Evolutionary conservation across 768 basidiomycete species (phyloP), one percentile per base, ranked within the genome.

Genomic region (Pleurotus eryngii): DNA sequence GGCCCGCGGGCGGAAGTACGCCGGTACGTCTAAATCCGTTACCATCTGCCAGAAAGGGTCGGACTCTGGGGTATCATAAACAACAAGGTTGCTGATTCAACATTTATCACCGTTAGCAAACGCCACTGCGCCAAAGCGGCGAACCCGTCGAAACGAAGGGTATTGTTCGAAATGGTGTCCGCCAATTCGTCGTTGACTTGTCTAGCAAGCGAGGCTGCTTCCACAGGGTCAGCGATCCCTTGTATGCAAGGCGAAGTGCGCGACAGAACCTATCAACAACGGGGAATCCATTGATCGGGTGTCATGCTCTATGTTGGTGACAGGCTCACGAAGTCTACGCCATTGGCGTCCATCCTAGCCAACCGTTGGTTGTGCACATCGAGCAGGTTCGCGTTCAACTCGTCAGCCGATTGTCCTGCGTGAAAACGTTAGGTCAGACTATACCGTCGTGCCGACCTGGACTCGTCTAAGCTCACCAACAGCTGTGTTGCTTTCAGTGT

Each of bases 331-430:
- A 70, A 77, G 43, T 76, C 74, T 17, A 76, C 67, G 15, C 67
- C 65, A 42, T 73, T 73, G 17, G 65, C 61, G 50, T 77, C 63
- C 75, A 77, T 77, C 3, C 59, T 55, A 17, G 64, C 60, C 15
- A 76, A 61, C 2, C 74, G 69, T 51, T 73, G 72, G 49, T 72
- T 72, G 50, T 74, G 71, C 7, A 77, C 69, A 61, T 77, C 76
- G 18, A 73, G 63, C 38, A 77, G 62, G 50, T 73, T 72, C 6
- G 68, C 67, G 24, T 61, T 57, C 18, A 77, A 61, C 39, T 70
- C 70, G 5, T 63, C 65, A 57, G 61, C 61, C 5, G 72, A 65
- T 20, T 69, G 66, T 4, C 70, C 74, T 76, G 27, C 1, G 6
- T 20, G 12, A 15, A 12, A 12, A 3, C 1, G 30, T 35, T 35